Conservation (phyloP, 2,329 filamentous ascomycete genomes). For the Venturia aucupariae region DNA sequence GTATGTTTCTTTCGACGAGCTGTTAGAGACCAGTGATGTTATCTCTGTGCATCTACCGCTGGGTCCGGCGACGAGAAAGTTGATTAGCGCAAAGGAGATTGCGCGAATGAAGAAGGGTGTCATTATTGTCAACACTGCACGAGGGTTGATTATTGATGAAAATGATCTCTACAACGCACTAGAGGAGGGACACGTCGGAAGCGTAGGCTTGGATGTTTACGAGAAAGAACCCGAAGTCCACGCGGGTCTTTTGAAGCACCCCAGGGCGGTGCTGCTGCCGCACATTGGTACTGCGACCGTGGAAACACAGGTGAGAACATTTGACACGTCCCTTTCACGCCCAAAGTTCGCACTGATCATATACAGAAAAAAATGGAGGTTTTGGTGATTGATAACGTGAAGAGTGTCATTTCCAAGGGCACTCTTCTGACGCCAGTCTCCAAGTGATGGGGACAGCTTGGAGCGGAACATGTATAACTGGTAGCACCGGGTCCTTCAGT, state of each 20-base stretch:
- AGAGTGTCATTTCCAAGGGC: background rate
- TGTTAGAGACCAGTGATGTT: constrained; percentile 45
- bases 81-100: constrained; percentile 43
- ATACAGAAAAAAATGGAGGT: constrained; percentile 8
- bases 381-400: background rate
- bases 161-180: constrained; percentile 44
- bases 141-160: constrained; percentile 49
- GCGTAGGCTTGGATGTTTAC: constrained; percentile 48
- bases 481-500: too few relatives aligned
- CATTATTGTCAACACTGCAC: constrained; percentile 49
- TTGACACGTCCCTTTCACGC: background rate
- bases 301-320: constrained; percentile 43
- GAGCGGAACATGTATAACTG: too few relatives aligned
- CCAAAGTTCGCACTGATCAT: background rate
- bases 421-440: background rate
- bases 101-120: constrained; percentile 47
- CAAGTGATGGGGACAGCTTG: background rate
- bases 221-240: constrained; percentile 49
- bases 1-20: constrained; percentile 48
- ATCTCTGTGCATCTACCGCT: constrained; percentile 46
- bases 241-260: constrained; percentile 39
- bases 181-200: constrained; percentile 44
- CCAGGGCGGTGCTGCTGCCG: constrained; percentile 46
- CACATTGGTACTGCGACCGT: constrained; percentile 52
- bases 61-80: constrained; percentile 41